Evolutionary conservation across 73 alveolate genomes (phyloP).

Genomic region (Paramecium primaurelia): DNA sequence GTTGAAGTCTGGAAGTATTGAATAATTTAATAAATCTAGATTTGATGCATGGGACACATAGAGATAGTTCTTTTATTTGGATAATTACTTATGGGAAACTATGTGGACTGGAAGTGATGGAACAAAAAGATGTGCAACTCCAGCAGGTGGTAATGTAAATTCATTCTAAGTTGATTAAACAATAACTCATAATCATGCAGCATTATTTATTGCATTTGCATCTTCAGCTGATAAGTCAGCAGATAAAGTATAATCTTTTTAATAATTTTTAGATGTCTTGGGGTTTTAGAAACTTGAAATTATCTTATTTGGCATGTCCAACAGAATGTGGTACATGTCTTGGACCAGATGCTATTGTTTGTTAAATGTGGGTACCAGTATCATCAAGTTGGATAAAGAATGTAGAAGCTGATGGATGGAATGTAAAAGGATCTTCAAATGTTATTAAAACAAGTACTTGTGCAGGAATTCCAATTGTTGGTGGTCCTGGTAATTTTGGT

Average conservation of each 20-base stretch:
- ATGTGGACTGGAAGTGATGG: background rate
- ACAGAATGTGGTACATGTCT: slow-evolving; percentile 13
- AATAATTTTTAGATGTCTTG: background rate
- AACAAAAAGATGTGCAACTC: background rate
- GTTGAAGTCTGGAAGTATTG: slow-evolving; percentile 1
- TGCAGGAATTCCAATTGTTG: slow-evolving; percentile 19
- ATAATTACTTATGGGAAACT: background rate
- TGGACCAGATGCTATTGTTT: slow-evolving; percentile 26
- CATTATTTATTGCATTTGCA: background rate
- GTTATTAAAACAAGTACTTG: background rate
- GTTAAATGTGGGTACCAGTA: background rate
- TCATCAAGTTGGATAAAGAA: background rate
- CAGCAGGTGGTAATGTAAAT: background rate
- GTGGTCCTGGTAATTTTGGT: slow-evolving; percentile 3
- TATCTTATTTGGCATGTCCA: slow-evolving; percentile 4
- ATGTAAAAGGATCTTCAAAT: background rate
- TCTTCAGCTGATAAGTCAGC: background rate
- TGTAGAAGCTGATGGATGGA: slow-evolving; percentile 19
- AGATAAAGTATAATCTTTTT: background rate
- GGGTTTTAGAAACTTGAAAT: slow-evolving; percentile 21
- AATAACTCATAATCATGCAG: background rate
- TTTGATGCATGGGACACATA: background rate
- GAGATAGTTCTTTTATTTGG: background rate
- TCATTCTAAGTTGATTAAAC: background rate
- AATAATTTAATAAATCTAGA: background rate